Base-by-base conservation (phyloP, 345 rosid species). In the Psidium guajava region DNA sequence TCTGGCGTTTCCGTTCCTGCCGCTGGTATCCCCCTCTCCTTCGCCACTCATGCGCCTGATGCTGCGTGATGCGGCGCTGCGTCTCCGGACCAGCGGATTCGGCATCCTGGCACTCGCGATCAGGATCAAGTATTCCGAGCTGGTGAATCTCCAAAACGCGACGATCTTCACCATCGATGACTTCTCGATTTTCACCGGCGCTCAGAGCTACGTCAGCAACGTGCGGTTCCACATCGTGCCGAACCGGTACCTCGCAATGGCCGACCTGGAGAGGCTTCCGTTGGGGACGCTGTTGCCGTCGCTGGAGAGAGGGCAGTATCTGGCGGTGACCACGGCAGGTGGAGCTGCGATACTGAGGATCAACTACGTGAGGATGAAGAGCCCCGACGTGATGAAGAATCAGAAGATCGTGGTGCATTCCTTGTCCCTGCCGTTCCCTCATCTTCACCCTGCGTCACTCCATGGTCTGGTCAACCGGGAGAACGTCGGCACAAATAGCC, bases 141-240 rank as follows among this genome's bases (percentile, higher is more conserved):
- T 94, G 25, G 86, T 87, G 50, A 54, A 59, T 40, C 90, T 94
- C 83, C 87, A 54, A 75, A 92, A 91, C 86, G 89, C 91, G 91
- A 94, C 96, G 2, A 74, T 93, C 52, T 92, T 94, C 82, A 93
- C 95, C 55, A 85, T 94, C 11, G 93, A 91, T 64, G 96, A 94
- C 83, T 82, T 86, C 54, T 90, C 94, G 11, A 92, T 94, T 85
- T 92, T 94, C 90, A 83, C 91, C 40, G 96, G 94, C 80, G 92
- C 94, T 86, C 84, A 50, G 88, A 50, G 88, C 6, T 94, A 91
- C 84, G 86, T 92, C 82, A 87, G 88, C 58, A 91, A 87, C 83
- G 61, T 94, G 21, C 86, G 95, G 58, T 92, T 92, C 87, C 96
- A 92, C 85, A 91, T 94, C 32, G 93, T 92, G 84, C 96, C 96